Conservation (phyloP, 805 yeast genomes). For the Zygoascus tannicola region DNA sequence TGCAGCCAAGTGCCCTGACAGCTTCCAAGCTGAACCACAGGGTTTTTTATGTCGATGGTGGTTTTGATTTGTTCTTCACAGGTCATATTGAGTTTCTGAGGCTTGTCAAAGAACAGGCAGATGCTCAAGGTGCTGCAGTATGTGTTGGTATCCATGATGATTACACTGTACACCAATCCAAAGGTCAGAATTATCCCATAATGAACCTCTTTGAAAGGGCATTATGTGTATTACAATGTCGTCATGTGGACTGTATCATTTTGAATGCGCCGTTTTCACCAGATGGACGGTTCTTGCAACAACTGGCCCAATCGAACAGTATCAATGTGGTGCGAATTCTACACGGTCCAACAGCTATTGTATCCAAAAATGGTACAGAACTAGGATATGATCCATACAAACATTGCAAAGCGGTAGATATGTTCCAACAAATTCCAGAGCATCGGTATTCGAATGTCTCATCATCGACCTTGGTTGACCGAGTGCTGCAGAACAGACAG, state of each 20-base stretch:
- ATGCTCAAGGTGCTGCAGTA: constrained; percentile 35
- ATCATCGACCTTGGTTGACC: constrained; percentile 58
- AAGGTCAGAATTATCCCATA: constrained; percentile 64
- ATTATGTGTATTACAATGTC: constrained; percentile 80
- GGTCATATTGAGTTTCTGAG: constrained; percentile 77
- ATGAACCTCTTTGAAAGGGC: constrained; percentile 85
- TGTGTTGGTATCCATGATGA: constrained; percentile 65
- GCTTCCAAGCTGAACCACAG: constrained; percentile 12
- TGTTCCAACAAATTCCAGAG: constrained; percentile 37
- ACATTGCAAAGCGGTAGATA: constrained; percentile 26
- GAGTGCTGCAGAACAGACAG: constrained; percentile 60
- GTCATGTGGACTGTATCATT: constrained; percentile 69
- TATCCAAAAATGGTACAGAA: constrained; percentile 26
- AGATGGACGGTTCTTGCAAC: constrained; percentile 31
- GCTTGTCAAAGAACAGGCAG: constrained; percentile 35
- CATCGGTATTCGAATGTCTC: constrained; percentile 60
- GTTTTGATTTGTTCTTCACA: constrained; percentile 86
- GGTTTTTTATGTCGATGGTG: constrained; percentile 61
- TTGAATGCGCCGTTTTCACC: constrained; percentile 59
- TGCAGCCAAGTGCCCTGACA: constrained; percentile 13
- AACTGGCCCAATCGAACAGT: constrained; percentile 1
- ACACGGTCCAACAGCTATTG: constrained; percentile 50
- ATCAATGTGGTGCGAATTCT: constrained; percentile 33
- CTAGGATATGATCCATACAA: constrained; percentile 31
- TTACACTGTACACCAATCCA: constrained; percentile 40